These are phyloP conservation scores for Imleria badia DNA, from an alignment of 768 basidiomycete genomes.

Conservation along the genomic window DNA sequence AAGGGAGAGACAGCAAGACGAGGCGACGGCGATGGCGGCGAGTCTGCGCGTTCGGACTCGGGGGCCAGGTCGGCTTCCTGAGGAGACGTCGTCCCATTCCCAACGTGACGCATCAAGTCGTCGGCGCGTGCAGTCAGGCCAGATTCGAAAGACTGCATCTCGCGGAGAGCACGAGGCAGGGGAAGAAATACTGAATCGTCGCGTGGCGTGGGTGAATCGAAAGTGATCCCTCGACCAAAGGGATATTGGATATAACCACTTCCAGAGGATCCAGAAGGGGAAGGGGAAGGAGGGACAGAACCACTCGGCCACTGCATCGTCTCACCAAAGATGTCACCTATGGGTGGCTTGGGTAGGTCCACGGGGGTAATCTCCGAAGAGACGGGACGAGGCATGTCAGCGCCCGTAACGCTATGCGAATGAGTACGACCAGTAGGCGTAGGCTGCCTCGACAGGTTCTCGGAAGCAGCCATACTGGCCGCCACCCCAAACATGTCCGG, in stretches of 20 bases:
- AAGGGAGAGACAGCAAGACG: slow-evolving; percentile 28
- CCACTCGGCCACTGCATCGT: slow-evolving; percentile 59
- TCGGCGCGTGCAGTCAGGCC: slow-evolving; percentile 70
- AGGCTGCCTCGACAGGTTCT: slow-evolving; percentile 30
- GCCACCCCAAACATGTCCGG: slow-evolving; percentile 48
- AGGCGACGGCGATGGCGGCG: slow-evolving; percentile 16
- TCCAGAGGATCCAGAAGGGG: slow-evolving; percentile 19
- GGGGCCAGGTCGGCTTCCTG: not conserved
- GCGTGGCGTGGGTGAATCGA: slow-evolving; percentile 55
- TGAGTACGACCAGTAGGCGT: slow-evolving; percentile 56
- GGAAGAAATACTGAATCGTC: slow-evolving; percentile 43
- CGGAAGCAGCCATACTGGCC: slow-evolving; percentile 29
- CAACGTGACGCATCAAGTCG: slow-evolving; percentile 26
- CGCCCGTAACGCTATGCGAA: slow-evolving; percentile 76
- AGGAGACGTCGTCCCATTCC: slow-evolving; percentile 11
- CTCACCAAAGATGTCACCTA: slow-evolving; percentile 59
- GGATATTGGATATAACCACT: slow-evolving; percentile 45
- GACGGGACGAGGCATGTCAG: slow-evolving; percentile 52
- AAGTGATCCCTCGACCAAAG: slow-evolving; percentile 62
- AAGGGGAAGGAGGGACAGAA: slow-evolving; percentile 38
- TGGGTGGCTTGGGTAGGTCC: slow-evolving; percentile 28
- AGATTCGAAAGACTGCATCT: slow-evolving; percentile 88
- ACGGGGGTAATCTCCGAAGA: slow-evolving; percentile 21
- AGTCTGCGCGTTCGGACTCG: slow-evolving; percentile 1
- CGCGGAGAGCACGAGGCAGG: slow-evolving; percentile 60